Evolutionary conservation across 148 eudicot species (phyloP).

Genomic region (Arctostaphylos glauca): DNA sequence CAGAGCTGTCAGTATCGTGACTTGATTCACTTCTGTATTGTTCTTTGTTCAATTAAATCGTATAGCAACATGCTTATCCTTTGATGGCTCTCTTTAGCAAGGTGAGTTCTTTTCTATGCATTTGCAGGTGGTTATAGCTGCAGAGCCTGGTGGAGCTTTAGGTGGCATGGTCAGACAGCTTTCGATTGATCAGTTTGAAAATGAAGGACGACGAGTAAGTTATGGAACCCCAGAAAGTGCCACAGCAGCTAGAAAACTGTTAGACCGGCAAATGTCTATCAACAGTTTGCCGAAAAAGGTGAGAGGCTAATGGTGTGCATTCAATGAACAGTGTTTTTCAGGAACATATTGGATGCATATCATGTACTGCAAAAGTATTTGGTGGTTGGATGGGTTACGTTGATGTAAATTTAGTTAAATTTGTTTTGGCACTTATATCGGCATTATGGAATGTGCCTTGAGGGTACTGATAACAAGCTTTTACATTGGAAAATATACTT

Average conservation of each 20-base stretch:
- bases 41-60: not conserved
- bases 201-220: constrained; percentile 96
- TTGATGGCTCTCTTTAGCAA: not conserved
- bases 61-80: not conserved
- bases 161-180: constrained; percentile 99
- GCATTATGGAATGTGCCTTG: not conserved
- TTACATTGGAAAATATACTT: not conserved
- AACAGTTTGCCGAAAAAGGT: constrained; percentile 98
- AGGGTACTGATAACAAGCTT: not conserved
- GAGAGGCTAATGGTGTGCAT: not conserved
- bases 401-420: not conserved
- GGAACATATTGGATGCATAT: not conserved
- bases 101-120: constrained; percentile 8
- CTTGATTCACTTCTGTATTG: not conserved
- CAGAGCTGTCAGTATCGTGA: constrained; percentile 70
- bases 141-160: constrained; percentile 94
- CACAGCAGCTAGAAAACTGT: constrained; percentile 90
- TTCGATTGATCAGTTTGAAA: constrained; percentile 96
- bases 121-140: constrained; percentile 93
- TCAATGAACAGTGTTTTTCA: not conserved
- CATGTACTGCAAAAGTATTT: not conserved
- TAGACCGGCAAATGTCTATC: constrained; percentile 94
- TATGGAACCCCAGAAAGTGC: constrained; percentile 98
- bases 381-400: not conserved
- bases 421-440: not conserved